phyloP scores from a whole-genome alignment of 495 filamentous ascomycete species.

The Aspergillus homomorphus region DNA sequence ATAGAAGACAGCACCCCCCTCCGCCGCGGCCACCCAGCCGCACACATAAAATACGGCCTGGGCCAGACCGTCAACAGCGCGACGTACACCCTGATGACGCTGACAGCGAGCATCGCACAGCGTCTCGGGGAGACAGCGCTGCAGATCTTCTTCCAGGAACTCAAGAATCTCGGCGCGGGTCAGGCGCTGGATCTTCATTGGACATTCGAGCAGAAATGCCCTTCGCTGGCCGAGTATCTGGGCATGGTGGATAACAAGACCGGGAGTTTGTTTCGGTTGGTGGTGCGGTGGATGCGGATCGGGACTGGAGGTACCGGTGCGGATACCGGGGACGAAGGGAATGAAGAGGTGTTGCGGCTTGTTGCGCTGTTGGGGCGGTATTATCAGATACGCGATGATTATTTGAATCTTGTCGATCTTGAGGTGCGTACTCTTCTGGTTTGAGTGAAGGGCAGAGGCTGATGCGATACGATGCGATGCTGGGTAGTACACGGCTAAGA shows the following conservation, averaged over 20 bases:
- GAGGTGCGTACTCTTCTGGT: too few relatives aligned
- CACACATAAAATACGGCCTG: slow-evolving; percentile 77
- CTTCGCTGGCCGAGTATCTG: slow-evolving; percentile 13
- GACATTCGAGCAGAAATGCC: slow-evolving; percentile 24
- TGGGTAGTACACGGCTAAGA: slow-evolving; percentile 14
- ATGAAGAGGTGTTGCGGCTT: slow-evolving; percentile 7
- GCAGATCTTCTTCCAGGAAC: background rate
- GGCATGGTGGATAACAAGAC: slow-evolving; percentile 36
- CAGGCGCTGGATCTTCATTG: slow-evolving; percentile 35
- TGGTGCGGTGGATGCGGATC: slow-evolving; percentile 22
- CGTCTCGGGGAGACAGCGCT: too few relatives aligned
- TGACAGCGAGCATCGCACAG: background rate
- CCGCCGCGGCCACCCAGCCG: slow-evolving; percentile 74
- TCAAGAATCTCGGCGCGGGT: slow-evolving; percentile 24
- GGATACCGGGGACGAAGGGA: slow-evolving; percentile 5
- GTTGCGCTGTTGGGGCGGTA: slow-evolving; percentile 26
- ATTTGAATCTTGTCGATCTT: slow-evolving; percentile 40
- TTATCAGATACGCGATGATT: slow-evolving; percentile 39
- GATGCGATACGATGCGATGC: too few relatives aligned
- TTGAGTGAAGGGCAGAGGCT: too few relatives aligned
- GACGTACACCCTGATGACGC: slow-evolving; percentile 51
- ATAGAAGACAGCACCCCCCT: slow-evolving; percentile 64
- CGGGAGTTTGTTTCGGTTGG: slow-evolving; percentile 32
- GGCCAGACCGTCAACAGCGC: slow-evolving; percentile 85
- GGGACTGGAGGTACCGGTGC: too few relatives aligned